Percentiles rank a stretch among this genome's conserved stretches.
Evolutionary conservation across 768 basidiomycete genomes (phyloP).

Genomic region (Russula sp.): DNA sequence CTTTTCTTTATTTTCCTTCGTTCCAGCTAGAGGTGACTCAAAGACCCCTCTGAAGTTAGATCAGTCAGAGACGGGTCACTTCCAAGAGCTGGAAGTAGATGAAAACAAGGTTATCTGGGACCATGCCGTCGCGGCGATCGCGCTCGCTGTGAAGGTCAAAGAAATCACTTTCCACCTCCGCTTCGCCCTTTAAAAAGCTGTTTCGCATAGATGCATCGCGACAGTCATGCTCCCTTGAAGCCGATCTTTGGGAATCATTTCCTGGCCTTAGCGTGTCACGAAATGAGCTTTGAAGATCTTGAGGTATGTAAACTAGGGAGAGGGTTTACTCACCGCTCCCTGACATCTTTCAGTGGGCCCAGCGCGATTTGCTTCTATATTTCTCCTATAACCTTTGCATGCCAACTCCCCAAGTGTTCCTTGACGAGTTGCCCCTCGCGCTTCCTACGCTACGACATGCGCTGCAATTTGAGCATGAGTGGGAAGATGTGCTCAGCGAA

Average conservation of each 20-base stretch:
- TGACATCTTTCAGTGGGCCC: constrained; percentile 14
- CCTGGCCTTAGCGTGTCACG: constrained; percentile 25
- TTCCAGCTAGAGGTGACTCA: neutral
- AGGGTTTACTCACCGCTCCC: neutral
- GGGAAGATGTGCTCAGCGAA: constrained; percentile 16
- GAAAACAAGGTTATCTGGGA: constrained; percentile 21
- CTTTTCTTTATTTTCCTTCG: constrained; percentile 23
- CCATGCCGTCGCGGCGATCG: constrained; percentile 27
- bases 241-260: constrained; percentile 28
- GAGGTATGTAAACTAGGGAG: constrained; percentile 18
- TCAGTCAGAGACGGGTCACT: neutral
- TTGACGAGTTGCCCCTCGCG: constrained; percentile 22
- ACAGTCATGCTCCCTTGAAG: constrained; percentile 19
- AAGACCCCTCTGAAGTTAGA: neutral
- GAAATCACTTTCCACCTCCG: neutral
- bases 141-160: constrained; percentile 29
- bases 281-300: constrained; percentile 23
- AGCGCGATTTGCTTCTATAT: constrained; percentile 25
- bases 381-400: constrained; percentile 23
- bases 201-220: constrained; percentile 24
- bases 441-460: constrained; percentile 24
- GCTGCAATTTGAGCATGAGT: constrained; percentile 4
- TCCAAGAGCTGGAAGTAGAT: constrained; percentile 1
- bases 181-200: neutral
- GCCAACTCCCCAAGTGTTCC: constrained; percentile 25